Evolutionary conservation across 2,329 filamentous ascomycete genomes (phyloP).

Genomic region (Penicillium psychrosexuale): DNA sequence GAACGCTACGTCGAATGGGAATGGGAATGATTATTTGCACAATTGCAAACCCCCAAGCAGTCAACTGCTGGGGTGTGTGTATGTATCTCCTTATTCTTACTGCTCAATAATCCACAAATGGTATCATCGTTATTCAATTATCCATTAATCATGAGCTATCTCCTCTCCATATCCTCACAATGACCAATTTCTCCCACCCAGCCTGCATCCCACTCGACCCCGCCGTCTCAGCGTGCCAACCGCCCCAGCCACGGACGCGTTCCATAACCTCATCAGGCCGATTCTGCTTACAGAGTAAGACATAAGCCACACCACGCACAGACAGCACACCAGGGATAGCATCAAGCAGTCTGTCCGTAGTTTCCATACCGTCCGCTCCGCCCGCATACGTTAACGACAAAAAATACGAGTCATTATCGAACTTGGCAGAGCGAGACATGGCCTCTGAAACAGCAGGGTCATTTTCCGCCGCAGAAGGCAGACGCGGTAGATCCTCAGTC

Average conservation of each 20-base stretch:
- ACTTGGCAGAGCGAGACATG: constrained; percentile 44
- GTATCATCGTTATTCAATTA: background rate
- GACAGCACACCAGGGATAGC: constrained; percentile 64
- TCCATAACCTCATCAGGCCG: constrained; percentile 70
- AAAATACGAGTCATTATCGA: constrained; percentile 78
- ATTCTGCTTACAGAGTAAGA: constrained; percentile 89
- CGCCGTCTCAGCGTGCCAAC: constrained; percentile 75
- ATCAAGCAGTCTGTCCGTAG: constrained; percentile 73
- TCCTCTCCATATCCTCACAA: constrained; percentile 76
- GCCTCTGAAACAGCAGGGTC: constrained; percentile 27
- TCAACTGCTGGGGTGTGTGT: background rate
- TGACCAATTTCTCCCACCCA: constrained; percentile 91
- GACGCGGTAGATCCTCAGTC: constrained; percentile 67
- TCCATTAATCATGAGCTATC: background rate
- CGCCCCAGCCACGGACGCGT: constrained; percentile 56
- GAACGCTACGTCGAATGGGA: constrained; percentile 1
- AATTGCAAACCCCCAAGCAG: background rate
- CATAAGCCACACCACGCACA: constrained; percentile 73
- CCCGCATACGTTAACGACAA: constrained; percentile 86
- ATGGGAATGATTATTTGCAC: background rate
- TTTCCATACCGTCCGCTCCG: constrained; percentile 88
- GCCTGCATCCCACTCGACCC: constrained; percentile 80
- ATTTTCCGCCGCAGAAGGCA: constrained; percentile 34
- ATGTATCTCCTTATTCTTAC: background rate
- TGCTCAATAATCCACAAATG: background rate